Conservation (phyloP, 1,139 yeast species). For the Ashbya aceris region DNA sequence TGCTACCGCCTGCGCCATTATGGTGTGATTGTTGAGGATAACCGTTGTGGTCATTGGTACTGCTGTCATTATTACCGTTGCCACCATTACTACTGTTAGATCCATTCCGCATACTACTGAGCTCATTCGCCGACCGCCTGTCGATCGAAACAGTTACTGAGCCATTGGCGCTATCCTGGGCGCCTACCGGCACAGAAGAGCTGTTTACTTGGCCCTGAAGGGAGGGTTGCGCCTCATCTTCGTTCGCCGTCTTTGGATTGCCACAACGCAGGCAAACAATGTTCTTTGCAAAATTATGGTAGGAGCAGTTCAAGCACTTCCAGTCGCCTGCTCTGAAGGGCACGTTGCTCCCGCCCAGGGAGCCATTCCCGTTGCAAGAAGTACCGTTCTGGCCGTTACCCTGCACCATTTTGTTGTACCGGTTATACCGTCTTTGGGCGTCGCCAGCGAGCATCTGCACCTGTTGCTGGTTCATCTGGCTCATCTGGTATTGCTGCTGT, state of each 20-base stretch:
- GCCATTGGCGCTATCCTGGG: constrained; percentile 5
- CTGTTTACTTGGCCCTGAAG: not conserved
- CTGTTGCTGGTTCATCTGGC: constrained; percentile 1
- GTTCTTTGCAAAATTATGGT: constrained; percentile 91
- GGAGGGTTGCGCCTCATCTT: not conserved
- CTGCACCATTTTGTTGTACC: constrained; percentile 4
- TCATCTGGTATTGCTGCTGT: constrained; percentile 5
- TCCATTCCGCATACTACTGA: not conserved
- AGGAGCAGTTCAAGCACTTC: constrained; percentile 78
- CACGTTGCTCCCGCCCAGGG: constrained; percentile 32
- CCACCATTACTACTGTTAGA: not conserved
- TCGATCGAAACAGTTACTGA: constrained; percentile 7
- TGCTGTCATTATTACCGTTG: not conserved
- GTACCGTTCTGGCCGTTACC: constrained; percentile 10
- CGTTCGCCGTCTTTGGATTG: constrained; percentile 42
- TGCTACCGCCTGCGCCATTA: not conserved
- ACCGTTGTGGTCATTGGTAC: not conserved
- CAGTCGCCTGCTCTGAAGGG: constrained; percentile 97
- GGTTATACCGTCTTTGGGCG: constrained; percentile 3
- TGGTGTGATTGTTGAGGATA: not conserved
- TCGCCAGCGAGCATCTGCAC: not conserved
- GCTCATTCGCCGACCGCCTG: constrained; percentile 3
- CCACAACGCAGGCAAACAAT: constrained; percentile 83
- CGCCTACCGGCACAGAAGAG: constrained; percentile 3
- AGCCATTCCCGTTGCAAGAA: constrained; percentile 10